A percentile compares a stretch with the other conserved stretches of the same genome.
phyloP scores from a whole-genome alignment of 139 green algal genomes.

The Haematococcus lacustris region DNA sequence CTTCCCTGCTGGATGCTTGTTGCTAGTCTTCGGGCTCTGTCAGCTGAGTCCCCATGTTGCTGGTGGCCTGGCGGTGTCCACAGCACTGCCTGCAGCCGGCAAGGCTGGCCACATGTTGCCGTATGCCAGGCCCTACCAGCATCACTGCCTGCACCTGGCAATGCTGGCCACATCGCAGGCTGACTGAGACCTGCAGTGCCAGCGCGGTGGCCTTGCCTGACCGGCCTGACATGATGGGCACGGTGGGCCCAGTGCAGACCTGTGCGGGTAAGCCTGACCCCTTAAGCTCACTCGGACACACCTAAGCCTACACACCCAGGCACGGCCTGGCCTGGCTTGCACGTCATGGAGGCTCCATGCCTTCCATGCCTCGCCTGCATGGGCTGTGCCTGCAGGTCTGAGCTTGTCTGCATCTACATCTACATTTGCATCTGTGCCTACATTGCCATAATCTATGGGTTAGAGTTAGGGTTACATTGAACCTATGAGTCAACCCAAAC shows the following conservation, averaged over 20 bases:
- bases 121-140: too few relatives aligned
- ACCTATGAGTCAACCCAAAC: too few relatives aligned
- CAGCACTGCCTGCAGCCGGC: too few relatives aligned
- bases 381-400: too few relatives aligned
- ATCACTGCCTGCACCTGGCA: too few relatives aligned
- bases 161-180: too few relatives aligned
- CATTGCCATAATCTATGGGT: neutral
- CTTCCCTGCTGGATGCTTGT: neutral
- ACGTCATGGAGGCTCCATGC: neutral
- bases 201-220: conserved; percentile 1
- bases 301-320: neutral
- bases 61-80: too few relatives aligned
- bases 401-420: neutral
- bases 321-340: neutral
- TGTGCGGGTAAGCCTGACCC: conserved; percentile 1
- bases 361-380: neutral
- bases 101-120: too few relatives aligned
- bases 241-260: conserved; percentile 4
- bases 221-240: conserved; percentile 6
- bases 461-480: too few relatives aligned
- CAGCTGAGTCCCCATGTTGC: too few relatives aligned
- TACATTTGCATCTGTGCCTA: too few relatives aligned
- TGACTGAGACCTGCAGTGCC: conserved; percentile 7
- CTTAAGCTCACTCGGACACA: neutral
- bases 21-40: too few relatives aligned